These are phyloP conservation scores for Scheffersomyces segobiensis DNA, from an alignment of 1,139 yeast genomes.

Conservation along the genomic window DNA sequence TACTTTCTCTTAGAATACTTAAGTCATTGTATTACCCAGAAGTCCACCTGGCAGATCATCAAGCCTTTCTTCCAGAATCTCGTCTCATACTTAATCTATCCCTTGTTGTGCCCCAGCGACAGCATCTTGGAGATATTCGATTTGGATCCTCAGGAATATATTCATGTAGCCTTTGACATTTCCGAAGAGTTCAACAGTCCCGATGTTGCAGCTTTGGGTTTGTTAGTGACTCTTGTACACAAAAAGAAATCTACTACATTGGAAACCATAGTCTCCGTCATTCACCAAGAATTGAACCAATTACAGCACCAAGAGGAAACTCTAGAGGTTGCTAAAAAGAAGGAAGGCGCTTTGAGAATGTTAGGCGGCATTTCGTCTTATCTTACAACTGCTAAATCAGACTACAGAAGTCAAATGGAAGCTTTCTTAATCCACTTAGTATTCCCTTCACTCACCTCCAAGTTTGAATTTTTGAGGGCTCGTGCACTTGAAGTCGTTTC, in stretches of 20 bases:
- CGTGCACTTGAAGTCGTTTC: conserved; percentile 80
- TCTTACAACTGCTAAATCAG: conserved; percentile 55
- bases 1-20: conserved; percentile 69
- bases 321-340: conserved; percentile 63
- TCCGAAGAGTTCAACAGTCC: conserved; percentile 61
- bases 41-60: conserved; percentile 67
- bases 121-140: conserved; percentile 75
- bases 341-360: conserved; percentile 80
- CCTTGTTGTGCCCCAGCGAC: conserved; percentile 72
- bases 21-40: conserved; percentile 68
- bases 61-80: conserved; percentile 70
- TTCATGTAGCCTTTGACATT: conserved; percentile 73
- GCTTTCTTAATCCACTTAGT: conserved; percentile 61
- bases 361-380: conserved; percentile 70
- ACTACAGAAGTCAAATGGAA: conserved; percentile 69
- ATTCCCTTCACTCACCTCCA: conserved; percentile 69
- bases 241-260: conserved; percentile 65
- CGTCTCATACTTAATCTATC: conserved; percentile 74
- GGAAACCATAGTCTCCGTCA: conserved; percentile 64
- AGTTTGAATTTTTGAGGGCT: conserved; percentile 74
- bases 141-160: conserved; percentile 88
- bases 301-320: conserved; percentile 43
- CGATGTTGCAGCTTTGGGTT: conserved; percentile 66
- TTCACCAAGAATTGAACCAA: conserved; percentile 53
- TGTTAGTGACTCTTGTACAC: conserved; percentile 64